Conservation (phyloP, 2,329 filamentous ascomycete species). For the Trichoderma cornu-damae region DNA sequence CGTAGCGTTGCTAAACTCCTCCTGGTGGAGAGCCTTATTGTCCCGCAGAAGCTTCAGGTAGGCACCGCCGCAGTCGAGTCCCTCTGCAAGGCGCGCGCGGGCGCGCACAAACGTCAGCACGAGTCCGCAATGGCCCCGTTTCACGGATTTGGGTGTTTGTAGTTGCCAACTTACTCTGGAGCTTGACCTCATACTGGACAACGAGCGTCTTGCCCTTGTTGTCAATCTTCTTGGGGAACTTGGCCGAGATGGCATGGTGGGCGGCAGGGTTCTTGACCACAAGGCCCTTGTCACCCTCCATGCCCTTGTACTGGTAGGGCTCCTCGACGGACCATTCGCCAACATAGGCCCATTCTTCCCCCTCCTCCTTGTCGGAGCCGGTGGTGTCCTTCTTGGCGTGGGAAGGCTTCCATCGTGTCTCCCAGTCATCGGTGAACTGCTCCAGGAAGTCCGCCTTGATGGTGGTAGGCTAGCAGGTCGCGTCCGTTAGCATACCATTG, state of each 20-base stretch:
- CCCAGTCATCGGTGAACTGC: constrained; percentile 97
- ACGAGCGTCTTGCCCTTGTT: constrained; percentile 97
- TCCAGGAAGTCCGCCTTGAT: constrained; percentile 94
- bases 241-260: constrained; percentile 98
- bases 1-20: constrained; percentile 96
- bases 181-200: constrained; percentile 98
- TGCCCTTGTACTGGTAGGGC: constrained; percentile 82
- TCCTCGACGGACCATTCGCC: constrained; percentile 97
- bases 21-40: constrained; percentile 92
- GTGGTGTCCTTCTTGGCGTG: constrained; percentile 88
- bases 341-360: constrained; percentile 93
- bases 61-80: constrained; percentile 94
- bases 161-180: constrained; percentile 68
- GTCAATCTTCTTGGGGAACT: constrained; percentile 93
- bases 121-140: not conserved
- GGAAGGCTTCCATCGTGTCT: constrained; percentile 86
- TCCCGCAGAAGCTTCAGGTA: constrained; percentile 99
- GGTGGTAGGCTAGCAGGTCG: constrained; percentile 62
- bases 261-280: constrained; percentile 97
- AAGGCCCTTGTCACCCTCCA: constrained; percentile 91
- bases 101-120: constrained; percentile 7
- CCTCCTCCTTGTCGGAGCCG: constrained; percentile 70
- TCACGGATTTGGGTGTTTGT: not conserved
- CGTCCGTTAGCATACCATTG: constrained; percentile 24
- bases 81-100: constrained; percentile 51